Conservation (phyloP, 495 filamentous ascomycete genomes). For the Daldinia grandis region DNA sequence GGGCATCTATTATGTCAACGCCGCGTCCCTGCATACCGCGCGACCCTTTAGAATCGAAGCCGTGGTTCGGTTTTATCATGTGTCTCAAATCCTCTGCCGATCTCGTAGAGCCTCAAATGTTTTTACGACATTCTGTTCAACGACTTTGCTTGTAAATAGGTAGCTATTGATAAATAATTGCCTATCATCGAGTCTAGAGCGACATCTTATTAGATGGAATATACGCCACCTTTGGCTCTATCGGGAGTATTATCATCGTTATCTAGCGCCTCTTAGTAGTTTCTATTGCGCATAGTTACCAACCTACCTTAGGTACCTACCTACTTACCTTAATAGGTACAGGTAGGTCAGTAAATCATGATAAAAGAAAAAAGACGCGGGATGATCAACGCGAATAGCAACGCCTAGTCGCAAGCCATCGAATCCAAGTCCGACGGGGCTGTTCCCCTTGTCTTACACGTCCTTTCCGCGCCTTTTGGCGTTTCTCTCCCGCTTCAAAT, state of each 20-base stretch:
- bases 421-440: not conserved
- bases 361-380: slow-evolving; percentile 10
- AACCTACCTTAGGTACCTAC: not conserved
- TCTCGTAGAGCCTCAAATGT: slow-evolving; percentile 29
- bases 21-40: slow-evolving; percentile 30
- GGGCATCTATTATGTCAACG: not conserved
- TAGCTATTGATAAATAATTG: not conserved
- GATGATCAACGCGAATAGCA: slow-evolving; percentile 7
- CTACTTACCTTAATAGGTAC: too few species aligned
- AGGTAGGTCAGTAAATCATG: slow-evolving; percentile 1
- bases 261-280: slow-evolving; percentile 20
- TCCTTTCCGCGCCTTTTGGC: slow-evolving; percentile 1
- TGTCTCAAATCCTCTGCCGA: slow-evolving; percentile 15
- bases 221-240: not conserved
- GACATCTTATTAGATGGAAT: not conserved
- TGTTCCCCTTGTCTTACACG: slow-evolving; percentile 7
- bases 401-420: not conserved
- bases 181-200: not conserved
- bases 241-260: slow-evolving; percentile 4
- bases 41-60: slow-evolving; percentile 12
- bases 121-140: not conserved
- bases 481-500: not conserved
- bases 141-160: not conserved
- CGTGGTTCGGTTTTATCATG: slow-evolving; percentile 5
- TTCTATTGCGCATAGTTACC: slow-evolving; percentile 6